Evolutionary conservation across 805 yeast species (phyloP).

Genomic region (Pichia californica): DNA sequence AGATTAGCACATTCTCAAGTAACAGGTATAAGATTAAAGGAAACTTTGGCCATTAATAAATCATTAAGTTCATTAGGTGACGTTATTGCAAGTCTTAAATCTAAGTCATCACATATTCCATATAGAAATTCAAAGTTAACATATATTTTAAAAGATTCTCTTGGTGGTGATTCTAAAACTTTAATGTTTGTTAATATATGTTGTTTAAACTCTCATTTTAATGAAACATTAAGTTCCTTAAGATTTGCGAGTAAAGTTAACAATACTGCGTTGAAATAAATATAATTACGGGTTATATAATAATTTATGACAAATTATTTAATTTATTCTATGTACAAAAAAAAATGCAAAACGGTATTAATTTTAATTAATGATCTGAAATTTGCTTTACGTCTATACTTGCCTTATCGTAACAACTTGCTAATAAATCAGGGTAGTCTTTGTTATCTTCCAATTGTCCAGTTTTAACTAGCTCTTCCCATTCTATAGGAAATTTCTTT

Average conservation of each 20-base stretch:
- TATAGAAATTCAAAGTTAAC: constrained; percentile 73
- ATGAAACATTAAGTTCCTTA: constrained; percentile 78
- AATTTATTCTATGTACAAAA: constrained; percentile 4
- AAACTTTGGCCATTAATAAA: constrained; percentile 84
- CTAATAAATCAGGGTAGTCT: constrained; percentile 29
- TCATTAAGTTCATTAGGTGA: constrained; percentile 86
- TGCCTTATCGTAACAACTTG: constrained; percentile 19
- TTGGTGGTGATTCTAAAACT: constrained; percentile 82
- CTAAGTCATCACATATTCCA: constrained; percentile 47
- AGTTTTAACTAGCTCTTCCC: constrained; percentile 31
- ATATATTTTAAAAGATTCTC: constrained; percentile 73
- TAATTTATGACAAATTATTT: too few species aligned
- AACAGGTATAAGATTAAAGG: constrained; percentile 72
- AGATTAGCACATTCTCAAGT: constrained; percentile 69
- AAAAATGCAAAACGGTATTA: neutral
- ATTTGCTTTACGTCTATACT: constrained; percentile 12
- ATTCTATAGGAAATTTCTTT: constrained; percentile 27
- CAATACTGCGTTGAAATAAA: constrained; percentile 31
- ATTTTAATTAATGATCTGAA: neutral
- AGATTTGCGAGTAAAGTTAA: constrained; percentile 86
- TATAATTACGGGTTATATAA: too few species aligned
- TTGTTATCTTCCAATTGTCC: constrained; percentile 26
- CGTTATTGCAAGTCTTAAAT: constrained; percentile 49
- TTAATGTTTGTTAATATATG: constrained; percentile 90
- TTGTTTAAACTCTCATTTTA: constrained; percentile 52